Conservation (phyloP, 352 stramenopile species). For the Phytophthora rubi region DNA sequence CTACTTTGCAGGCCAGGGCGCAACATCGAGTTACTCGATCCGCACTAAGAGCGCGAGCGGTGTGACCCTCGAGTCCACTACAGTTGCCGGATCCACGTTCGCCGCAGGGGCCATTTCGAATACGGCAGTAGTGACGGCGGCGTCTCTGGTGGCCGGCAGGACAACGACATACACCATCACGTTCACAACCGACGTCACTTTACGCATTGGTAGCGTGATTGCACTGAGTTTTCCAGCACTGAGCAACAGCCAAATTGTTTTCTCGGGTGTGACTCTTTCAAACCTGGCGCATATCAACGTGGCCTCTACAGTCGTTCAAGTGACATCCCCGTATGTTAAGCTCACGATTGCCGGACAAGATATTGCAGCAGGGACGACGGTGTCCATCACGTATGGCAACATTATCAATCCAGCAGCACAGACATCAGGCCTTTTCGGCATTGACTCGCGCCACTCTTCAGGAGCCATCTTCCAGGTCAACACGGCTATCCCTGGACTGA, state of each 20-base stretch:
- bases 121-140: constrained; percentile 34
- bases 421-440: constrained; percentile 35
- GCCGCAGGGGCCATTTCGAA: constrained; percentile 24
- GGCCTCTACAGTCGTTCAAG: constrained; percentile 38
- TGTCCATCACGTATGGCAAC: constrained; percentile 50
- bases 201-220: constrained; percentile 52
- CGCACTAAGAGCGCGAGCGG: constrained; percentile 38
- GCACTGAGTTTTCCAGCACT: constrained; percentile 56
- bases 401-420: constrained; percentile 66
- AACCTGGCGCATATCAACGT: constrained; percentile 31
- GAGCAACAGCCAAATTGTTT: constrained; percentile 44
- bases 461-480: constrained; percentile 53
- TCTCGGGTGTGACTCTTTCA: constrained; percentile 30
- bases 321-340: constrained; percentile 41
- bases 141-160: constrained; percentile 41
- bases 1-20: constrained; percentile 40
- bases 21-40: constrained; percentile 50
- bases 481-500: constrained; percentile 26
- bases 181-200: constrained; percentile 48
- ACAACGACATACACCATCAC: constrained; percentile 40
- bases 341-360: constrained; percentile 45
- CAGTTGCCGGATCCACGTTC: constrained; percentile 44
- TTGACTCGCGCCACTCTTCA: constrained; percentile 50
- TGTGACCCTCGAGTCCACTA: constrained; percentile 43
- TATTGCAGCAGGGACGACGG: constrained; percentile 22